Evolutionary conservation across 179 eudicot genomes (phyloP), one percentile per base, ranked within the genome.

Genomic region (Beta macrorhiza): DNA sequence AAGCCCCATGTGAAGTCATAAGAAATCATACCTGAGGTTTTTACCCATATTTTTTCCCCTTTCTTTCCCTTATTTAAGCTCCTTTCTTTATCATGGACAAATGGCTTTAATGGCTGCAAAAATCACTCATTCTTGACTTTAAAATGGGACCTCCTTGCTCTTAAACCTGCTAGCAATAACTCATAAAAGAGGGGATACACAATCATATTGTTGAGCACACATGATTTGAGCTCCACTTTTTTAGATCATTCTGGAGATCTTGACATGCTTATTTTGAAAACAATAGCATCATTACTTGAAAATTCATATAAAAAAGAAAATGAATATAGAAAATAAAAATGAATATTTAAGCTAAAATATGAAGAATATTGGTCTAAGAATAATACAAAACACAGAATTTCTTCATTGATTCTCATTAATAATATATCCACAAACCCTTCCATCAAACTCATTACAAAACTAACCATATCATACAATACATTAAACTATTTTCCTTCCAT

Each of bases 1-100:
- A 80, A 82, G 44, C 62, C 82, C 85, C 86, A 84, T 84, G 84
- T 81, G 86, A 81, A 84, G 9, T 42, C 81, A 71, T 82, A 80
- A 73, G 82, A 68, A 75, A 55, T 78, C 85, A 70, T 76, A 76
- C 81, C 83, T 79, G 76, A 45, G 56, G 1, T 29, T 52, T 52
- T 16, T 25, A 55, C 29, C 51, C 67, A 8, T 10, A 49, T 22
- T 5, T 20, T 51, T 22, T 52, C 0, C 12, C 1, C 2, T 5
- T 44, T 7, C 14, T 7, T 74, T 78, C 29, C 78, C 81, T 29
- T 44, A 22, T 67, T 78, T 52, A 61, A 74, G 80, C 80, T 75
- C 82, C 81, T 78, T 37, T 76, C 74, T 61, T 63, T 75, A 62
- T 84, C 79, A 84, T 79, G 32, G 20, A 37, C 61, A 70, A 37